phyloP scores from a whole-genome alignment of 768 basidiomycete species.

The Trametopsis cervina region DNA sequence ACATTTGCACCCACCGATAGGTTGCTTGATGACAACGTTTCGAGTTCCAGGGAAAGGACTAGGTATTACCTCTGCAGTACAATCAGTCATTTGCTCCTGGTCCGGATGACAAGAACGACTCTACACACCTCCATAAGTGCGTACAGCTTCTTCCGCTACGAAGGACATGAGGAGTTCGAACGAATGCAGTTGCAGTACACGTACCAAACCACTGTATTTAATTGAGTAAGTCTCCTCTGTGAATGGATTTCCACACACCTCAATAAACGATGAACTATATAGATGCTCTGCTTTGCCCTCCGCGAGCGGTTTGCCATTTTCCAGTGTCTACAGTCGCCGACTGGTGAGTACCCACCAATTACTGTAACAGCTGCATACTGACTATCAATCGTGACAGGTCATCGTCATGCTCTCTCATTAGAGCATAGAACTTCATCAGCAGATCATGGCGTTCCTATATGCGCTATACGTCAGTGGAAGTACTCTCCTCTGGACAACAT shows the following conservation, averaged over 20 bases:
- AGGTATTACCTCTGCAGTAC: slow-evolving; percentile 68
- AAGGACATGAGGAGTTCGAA: background rate
- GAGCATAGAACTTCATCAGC: slow-evolving; percentile 65
- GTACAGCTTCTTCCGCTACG: slow-evolving; percentile 68
- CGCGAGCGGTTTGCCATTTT: slow-evolving; percentile 88
- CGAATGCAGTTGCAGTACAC: too few relatives aligned
- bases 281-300: slow-evolving; percentile 84
- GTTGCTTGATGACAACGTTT: slow-evolving; percentile 91
- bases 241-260: slow-evolving; percentile 39
- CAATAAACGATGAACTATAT: slow-evolving; percentile 82
- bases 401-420: slow-evolving; percentile 81
- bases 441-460: slow-evolving; percentile 73
- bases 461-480: background rate
- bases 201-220: slow-evolving; percentile 71
- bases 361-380: slow-evolving; percentile 22
- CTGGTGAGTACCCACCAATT: background rate
- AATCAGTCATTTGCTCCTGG: background rate
- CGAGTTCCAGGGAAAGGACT: slow-evolving; percentile 61
- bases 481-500: background rate
- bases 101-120: background rate
- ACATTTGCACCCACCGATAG: slow-evolving; percentile 50
- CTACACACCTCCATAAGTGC: slow-evolving; percentile 76
- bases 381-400: slow-evolving; percentile 87
- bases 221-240: slow-evolving; percentile 8
- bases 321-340: slow-evolving; percentile 63